A percentile compares a stretch with the other conserved stretches of the same genome.
phyloP scores from a whole-genome alignment of 2,329 filamentous ascomycete genomes.

The Colletotrichum liaoningense region DNA sequence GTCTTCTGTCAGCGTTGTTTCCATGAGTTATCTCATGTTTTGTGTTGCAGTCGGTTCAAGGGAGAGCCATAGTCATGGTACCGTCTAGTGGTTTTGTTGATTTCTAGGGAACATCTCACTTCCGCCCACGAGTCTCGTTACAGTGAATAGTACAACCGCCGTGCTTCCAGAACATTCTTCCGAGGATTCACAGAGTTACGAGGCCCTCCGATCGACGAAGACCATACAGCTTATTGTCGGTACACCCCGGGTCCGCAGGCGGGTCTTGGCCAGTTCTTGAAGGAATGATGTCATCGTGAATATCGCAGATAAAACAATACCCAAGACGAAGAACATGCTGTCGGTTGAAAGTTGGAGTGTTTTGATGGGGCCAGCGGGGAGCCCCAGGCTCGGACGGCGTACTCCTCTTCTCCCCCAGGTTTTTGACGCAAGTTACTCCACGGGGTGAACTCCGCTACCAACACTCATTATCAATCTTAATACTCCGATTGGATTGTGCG shows the following conservation, averaged over 20 bases:
- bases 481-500: background rate
- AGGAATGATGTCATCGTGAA: background rate
- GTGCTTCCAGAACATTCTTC: too few relatives aligned
- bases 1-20: background rate
- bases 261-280: background rate
- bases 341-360: background rate
- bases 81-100: background rate
- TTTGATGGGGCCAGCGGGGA: background rate
- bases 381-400: background rate
- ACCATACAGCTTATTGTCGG: too few relatives aligned
- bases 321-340: too few relatives aligned
- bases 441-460: background rate
- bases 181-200: too few relatives aligned
- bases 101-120: too few relatives aligned
- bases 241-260: background rate
- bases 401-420: background rate
- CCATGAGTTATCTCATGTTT: background rate
- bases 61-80: background rate
- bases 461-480: conserved; percentile 2
- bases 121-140: too few relatives aligned
- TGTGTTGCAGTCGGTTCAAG: background rate
- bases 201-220: background rate
- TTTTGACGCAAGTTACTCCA: background rate
- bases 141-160: too few relatives aligned
- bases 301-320: background rate